Conservation (phyloP, 2,329 filamentous ascomycete species). For the Fusarium sp. region DNA sequence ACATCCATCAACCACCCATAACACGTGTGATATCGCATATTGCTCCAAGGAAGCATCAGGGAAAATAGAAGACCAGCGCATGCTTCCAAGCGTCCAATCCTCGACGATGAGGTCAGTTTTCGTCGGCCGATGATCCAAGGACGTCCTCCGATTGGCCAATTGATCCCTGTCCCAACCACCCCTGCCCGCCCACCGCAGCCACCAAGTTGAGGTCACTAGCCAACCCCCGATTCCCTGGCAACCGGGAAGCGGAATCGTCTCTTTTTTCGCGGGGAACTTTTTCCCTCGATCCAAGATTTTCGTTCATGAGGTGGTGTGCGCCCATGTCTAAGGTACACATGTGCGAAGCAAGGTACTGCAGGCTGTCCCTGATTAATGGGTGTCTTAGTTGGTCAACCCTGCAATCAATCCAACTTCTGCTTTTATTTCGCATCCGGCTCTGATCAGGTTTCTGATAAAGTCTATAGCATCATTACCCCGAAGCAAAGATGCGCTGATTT, state of each 20-base stretch:
- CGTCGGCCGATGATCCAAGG: slow-evolving; percentile 34
- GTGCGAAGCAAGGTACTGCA: slow-evolving; percentile 1
- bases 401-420: slow-evolving; percentile 5
- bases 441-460: slow-evolving; percentile 31
- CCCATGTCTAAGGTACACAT: slow-evolving; percentile 33
- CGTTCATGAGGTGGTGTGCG: slow-evolving; percentile 18
- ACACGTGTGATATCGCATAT: slow-evolving; percentile 36
- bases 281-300: slow-evolving; percentile 28
- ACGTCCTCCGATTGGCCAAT: slow-evolving; percentile 41
- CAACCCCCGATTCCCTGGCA: slow-evolving; percentile 38
- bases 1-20: slow-evolving; percentile 19
- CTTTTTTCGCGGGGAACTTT: slow-evolving; percentile 39
- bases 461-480: slow-evolving; percentile 16
- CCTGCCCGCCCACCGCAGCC: slow-evolving; percentile 30
- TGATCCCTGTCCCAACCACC: slow-evolving; percentile 29
- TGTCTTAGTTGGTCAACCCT: background rate
- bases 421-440: slow-evolving; percentile 24
- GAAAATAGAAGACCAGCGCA: slow-evolving; percentile 17
- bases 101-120: slow-evolving; percentile 44
- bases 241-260: slow-evolving; percentile 36
- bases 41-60: background rate
- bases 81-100: slow-evolving; percentile 26
- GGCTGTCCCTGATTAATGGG: slow-evolving; percentile 4
- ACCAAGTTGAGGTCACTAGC: slow-evolving; percentile 32
- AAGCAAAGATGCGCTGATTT: slow-evolving; percentile 19